Base-by-base conservation (phyloP, 139 green algal species). In the Closterium sp. region DNA sequence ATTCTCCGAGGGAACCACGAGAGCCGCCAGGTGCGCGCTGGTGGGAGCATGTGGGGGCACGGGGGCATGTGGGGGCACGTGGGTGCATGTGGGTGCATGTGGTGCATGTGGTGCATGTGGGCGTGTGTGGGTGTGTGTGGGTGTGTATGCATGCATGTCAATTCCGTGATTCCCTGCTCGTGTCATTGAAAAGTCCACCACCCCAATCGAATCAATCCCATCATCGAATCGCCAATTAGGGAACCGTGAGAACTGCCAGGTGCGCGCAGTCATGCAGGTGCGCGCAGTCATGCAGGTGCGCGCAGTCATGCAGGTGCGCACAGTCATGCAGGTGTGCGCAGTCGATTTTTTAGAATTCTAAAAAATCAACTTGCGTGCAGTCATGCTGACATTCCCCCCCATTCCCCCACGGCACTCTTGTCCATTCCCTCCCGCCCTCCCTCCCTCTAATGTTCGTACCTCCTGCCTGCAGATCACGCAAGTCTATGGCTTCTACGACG, bases 1-100 rank as follows among this genome's bases (percentile, higher is more conserved):
- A 99, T 99, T 84, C 94, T 99, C 89, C 94, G 98, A 12, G 98
- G 98, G 90, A 99, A 99, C 92, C 98, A 99, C 93, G 98, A 99
- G 91, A 98, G 96, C 94, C 92, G 98, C 84, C 98, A 99, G 91
- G 99, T 99, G 91, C 99, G 33, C n/a, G 19, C 35, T 86, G 33
- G 23, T 19, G n/a, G n/a, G n/a, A n/a, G n/a, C 85, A 88, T n/a
- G n/a, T n/a, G n/a, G n/a, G n/a, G n/a, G n/a, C n/a, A n/a, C n/a
- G n/a, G n/a, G n/a, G 91, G 34, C 94, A 88, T 66, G 83, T 33
- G 32, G 25, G 89, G 87, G 35, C 38, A 81, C 94, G 88, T 90
- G n/a, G n/a, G n/a, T n/a, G n/a, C 31, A 92, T 95, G 19, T 96
- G n/a, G 99, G 89, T 95, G 98, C 38, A n/a, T n/a, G n/a, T n/a